A percentile compares a stretch with the other conserved stretches of the same genome.
Evolutionary conservation across 1,139 yeast genomes (phyloP).

Genomic region (Pichia sp.): DNA sequence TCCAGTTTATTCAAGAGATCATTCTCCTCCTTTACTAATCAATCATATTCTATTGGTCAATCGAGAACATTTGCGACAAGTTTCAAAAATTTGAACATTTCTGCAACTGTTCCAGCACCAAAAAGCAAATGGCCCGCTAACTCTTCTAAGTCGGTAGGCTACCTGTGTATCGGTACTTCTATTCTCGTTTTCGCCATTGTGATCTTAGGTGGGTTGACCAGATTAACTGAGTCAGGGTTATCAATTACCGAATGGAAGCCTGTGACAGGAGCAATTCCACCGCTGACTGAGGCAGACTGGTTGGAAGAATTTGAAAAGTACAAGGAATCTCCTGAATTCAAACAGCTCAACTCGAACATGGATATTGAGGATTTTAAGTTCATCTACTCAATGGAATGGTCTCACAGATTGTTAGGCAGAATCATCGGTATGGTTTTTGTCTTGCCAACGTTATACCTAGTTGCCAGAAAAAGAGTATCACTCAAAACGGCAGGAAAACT

Average conservation of each 20-base stretch:
- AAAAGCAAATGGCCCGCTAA: conserved; percentile 32
- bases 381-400: conserved; percentile 97
- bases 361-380: conserved; percentile 91
- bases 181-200: conserved; percentile 92
- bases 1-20: background rate
- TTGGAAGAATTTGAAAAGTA: conserved; percentile 77
- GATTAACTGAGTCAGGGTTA: conserved; percentile 92
- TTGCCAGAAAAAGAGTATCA: conserved; percentile 62
- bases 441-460: conserved; percentile 80
- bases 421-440: conserved; percentile 80
- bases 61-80: conserved; percentile 11
- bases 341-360: conserved; percentile 83
- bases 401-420: conserved; percentile 88
- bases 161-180: conserved; percentile 89
- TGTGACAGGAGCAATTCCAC: conserved; percentile 91
- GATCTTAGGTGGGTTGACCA: conserved; percentile 91
- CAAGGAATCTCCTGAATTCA: conserved; percentile 84
- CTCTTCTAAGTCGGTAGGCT: conserved; percentile 61
- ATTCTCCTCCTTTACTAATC: background rate
- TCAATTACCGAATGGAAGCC: conserved; percentile 99
- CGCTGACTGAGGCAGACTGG: conserved; percentile 78
- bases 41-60: conserved; percentile 7
- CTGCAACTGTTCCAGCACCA: background rate
- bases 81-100: background rate
- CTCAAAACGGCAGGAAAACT: conserved; percentile 65